Base-by-base conservation (phyloP, 768 basidiomycete genomes). In the Naganishia antarctica region DNA sequence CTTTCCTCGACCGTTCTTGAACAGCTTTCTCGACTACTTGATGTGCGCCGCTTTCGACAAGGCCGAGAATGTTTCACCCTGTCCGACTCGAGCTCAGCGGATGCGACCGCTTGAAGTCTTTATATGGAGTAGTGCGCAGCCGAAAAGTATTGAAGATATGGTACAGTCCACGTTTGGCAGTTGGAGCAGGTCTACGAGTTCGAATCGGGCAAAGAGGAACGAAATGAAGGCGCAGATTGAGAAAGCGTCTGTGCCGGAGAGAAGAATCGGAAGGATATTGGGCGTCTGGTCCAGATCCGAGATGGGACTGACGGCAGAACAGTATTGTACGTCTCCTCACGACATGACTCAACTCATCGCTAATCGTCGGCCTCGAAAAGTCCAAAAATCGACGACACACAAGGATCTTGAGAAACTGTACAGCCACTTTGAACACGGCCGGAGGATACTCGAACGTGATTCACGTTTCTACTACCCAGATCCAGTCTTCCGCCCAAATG, bases 41-140 rank as follows among this genome's bases (percentile, higher is more conserved):
- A 8, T 45, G 23, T 28, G n/a, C 11, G 47, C 37, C 9, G 44
- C 49, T 16, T 41, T 41, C 26, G 25, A 29, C 28, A 12, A 29
- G n/a, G 26, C 12, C 2, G 3, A 4, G n/a, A 28, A 43, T 47
- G 6, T 28, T 34, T 7, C 7, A 37, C 7, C 34, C 15, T 15
- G 8, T 34, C 29, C 40, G 15, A 29, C 25, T 12, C 6, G 29
- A 37, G 41, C 57, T n/a, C 45, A 53, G 31, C 23, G 25, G 26
- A 49, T 51, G 34, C 57, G 74, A 49, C 70, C 73, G 31, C 75
- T 68, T 68, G 74, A 74, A 57, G 74, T 71, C 0, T 76, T 74
- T 47, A 74, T 76, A 9, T 76, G 75, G 75, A 71, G 69, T 46
- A 74, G 73, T 3, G 75, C 75, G 15, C 74, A 76, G 60, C 75